Conservation (phyloP, 257 asterid species). For the Cordia subcordata region DNA sequence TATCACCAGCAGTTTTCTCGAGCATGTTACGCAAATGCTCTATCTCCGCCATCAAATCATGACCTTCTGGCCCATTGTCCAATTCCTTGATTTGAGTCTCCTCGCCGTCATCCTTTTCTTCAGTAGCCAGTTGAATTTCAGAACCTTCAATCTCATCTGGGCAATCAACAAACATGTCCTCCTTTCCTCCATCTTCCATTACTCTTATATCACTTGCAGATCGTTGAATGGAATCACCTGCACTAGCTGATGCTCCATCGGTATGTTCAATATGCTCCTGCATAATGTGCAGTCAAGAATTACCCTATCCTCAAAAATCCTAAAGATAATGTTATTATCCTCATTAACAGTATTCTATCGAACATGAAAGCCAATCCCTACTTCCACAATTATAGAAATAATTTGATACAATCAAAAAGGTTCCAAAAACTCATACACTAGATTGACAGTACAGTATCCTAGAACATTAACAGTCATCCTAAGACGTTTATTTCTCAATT, state of each 20-base stretch:
- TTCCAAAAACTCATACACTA: no score
- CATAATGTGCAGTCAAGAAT: conserved; percentile 12
- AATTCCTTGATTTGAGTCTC: conserved; percentile 39
- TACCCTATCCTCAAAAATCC: no score
- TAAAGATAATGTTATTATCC: no score
- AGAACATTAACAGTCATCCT: no score
- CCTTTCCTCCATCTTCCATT: conserved; percentile 63
- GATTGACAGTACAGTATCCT: no score
- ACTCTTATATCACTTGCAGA: conserved; percentile 32
- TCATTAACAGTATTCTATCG: no score
- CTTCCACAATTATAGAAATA: no score
- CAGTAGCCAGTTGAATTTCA: conserved; percentile 52
- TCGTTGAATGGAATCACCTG: conserved; percentile 25
- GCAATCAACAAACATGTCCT: conserved; percentile 93
- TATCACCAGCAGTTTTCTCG: conserved; percentile 50
- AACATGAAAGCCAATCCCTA: no score
- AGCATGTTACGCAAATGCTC: conserved; percentile 50
- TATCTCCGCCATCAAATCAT: conserved; percentile 48
- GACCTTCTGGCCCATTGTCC: conserved; percentile 42
- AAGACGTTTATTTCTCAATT: no score
- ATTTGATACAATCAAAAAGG: no score
- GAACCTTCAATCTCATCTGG: conserved; percentile 84
- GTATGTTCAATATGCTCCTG: conserved; percentile 29
- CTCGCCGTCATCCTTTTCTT: conserved; percentile 37
- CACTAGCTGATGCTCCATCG: conserved; percentile 10